A percentile compares a stretch with the other conserved stretches of the same genome.
Conservation (phyloP, 257 asterid species). For the Schizonepeta tenuifolia region DNA sequence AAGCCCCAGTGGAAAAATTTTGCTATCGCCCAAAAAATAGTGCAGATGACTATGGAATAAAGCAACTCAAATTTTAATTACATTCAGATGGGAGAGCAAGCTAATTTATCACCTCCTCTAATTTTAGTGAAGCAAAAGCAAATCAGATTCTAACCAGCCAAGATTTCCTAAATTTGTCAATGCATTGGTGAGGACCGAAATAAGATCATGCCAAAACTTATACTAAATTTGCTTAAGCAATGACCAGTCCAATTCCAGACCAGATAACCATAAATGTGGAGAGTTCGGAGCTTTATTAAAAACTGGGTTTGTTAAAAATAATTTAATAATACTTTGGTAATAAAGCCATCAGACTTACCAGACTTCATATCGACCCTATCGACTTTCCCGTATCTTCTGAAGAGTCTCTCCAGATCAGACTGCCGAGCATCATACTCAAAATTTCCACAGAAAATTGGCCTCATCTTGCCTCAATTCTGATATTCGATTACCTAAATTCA, state of each 20-base stretch:
- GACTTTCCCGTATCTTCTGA: slow-evolving; percentile 76
- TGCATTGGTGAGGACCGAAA: neutral
- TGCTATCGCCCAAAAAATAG: slow-evolving; percentile 6
- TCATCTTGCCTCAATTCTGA: slow-evolving; percentile 51
- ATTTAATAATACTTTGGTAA: neutral
- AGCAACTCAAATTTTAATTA: neutral
- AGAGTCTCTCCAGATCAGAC: slow-evolving; percentile 76
- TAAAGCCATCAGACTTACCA: slow-evolving; percentile 51
- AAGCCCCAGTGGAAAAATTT: neutral
- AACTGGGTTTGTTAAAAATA: neutral
- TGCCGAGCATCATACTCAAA: slow-evolving; percentile 83
- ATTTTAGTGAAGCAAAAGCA: neutral
- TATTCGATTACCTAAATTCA: slow-evolving; percentile 25
- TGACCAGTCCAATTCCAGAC: too few relatives aligned
- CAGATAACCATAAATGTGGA: too few relatives aligned
- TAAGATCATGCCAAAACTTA: slow-evolving; percentile 14
- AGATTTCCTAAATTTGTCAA: neutral
- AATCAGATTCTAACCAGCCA: neutral
- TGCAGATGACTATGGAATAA: slow-evolving; percentile 1
- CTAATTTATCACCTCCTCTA: neutral
- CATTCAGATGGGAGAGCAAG: slow-evolving; percentile 7
- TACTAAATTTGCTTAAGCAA: too few relatives aligned
- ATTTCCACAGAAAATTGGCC: slow-evolving; percentile 81
- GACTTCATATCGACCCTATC: slow-evolving; percentile 87
- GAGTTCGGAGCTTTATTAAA: neutral